These are phyloP conservation scores for Exophiala alcalophila DNA, from an alignment of 2,329 filamentous ascomycete genomes.

Conservation along the genomic window DNA sequence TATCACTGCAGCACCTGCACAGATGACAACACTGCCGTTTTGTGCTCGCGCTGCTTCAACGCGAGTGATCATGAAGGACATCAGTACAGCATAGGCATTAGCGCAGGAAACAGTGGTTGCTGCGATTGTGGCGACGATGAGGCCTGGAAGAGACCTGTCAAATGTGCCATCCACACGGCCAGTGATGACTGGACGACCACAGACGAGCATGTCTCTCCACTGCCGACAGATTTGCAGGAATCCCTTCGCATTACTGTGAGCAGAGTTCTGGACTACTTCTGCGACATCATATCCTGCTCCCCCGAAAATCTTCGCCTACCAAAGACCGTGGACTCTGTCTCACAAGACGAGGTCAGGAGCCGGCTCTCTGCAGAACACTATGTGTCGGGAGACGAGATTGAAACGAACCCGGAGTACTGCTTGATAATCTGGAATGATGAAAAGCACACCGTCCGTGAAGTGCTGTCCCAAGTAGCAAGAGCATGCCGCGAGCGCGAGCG, in stretches of 20 bases:
- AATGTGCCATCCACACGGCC: constrained; percentile 89
- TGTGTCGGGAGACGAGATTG: constrained; percentile 57
- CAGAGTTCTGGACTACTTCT: constrained; percentile 86
- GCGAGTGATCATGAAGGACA: constrained; percentile 92
- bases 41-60: constrained; percentile 93
- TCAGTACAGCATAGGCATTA: constrained; percentile 83
- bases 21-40: constrained; percentile 88
- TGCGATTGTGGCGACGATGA: constrained; percentile 97
- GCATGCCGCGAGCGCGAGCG: constrained; percentile 72
- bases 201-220: constrained; percentile 50
- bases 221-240: constrained; percentile 72
- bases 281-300: constrained; percentile 95
- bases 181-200: constrained; percentile 51
- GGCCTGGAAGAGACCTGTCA: constrained; percentile 83
- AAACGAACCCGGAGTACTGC: constrained; percentile 71
- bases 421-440: constrained; percentile 96
- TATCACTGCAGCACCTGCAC: constrained; percentile 94
- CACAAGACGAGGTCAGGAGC: constrained; percentile 76
- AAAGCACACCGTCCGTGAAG: constrained; percentile 92
- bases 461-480: constrained; percentile 82
- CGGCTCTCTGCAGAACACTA: constrained; percentile 75
- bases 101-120: constrained; percentile 87
- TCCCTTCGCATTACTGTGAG: constrained; percentile 83
- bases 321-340: constrained; percentile 78
- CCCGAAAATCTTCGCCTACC: constrained; percentile 87